Percentiles rank a stretch among this genome's conserved stretches.
Evolutionary conservation across 2,329 filamentous ascomycete species (phyloP).

Genomic region (Alternaria panax): DNA sequence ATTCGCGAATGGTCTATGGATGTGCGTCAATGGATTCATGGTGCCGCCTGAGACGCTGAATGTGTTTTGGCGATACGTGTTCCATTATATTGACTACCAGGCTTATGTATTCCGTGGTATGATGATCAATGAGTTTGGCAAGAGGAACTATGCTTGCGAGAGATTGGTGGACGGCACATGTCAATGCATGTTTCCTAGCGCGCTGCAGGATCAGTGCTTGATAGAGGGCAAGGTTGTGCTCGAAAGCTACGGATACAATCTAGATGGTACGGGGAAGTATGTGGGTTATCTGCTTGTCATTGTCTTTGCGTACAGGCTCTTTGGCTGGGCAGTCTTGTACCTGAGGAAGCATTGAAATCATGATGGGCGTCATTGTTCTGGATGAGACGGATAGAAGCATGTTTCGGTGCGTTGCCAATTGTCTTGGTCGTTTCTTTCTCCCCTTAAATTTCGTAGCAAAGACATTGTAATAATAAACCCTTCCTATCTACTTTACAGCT

Average conservation of each 20-base stretch:
- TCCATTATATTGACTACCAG: slow-evolving; percentile 90
- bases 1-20: slow-evolving; percentile 89
- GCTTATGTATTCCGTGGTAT: slow-evolving; percentile 87
- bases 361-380: too few species aligned
- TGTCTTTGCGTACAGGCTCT: slow-evolving; percentile 73
- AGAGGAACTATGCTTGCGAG: slow-evolving; percentile 69
- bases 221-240: slow-evolving; percentile 77
- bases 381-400: too few species aligned
- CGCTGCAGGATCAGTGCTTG: slow-evolving; percentile 68
- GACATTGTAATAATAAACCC: too few species aligned
- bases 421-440: too few species aligned
- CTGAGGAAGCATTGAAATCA: slow-evolving; percentile 44
- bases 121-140: slow-evolving; percentile 87
- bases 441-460: too few species aligned
- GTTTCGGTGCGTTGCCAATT: too few species aligned
- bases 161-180: slow-evolving; percentile 51
- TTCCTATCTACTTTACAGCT: too few species aligned
- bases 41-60: slow-evolving; percentile 77
- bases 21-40: slow-evolving; percentile 84
- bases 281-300: slow-evolving; percentile 81
- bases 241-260: slow-evolving; percentile 73
- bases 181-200: slow-evolving; percentile 74
- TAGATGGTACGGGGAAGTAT: slow-evolving; percentile 69
- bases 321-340: slow-evolving; percentile 70
- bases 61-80: slow-evolving; percentile 84